phyloP scores from a whole-genome alignment of 75 land plant species.

The Chamaecyparis obtusa region DNA sequence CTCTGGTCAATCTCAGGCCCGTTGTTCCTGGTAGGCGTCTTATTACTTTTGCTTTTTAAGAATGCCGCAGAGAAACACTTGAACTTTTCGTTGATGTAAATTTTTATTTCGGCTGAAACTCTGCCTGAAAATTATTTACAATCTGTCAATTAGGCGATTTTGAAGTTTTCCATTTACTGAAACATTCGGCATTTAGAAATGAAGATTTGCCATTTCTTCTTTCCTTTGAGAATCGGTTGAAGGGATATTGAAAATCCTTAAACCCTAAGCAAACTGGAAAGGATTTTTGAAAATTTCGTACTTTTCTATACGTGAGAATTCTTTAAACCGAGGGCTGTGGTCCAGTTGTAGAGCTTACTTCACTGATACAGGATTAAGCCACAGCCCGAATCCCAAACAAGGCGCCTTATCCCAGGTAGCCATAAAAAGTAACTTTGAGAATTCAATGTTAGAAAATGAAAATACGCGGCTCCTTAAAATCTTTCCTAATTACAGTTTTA shows the following conservation, averaged over 20 bases:
- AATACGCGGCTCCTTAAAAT: background rate
- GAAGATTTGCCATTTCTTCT: background rate
- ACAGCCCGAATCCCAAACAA: background rate
- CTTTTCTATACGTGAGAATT: background rate
- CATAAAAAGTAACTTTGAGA: too few species aligned
- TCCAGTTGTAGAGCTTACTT: background rate
- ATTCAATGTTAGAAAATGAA: background rate
- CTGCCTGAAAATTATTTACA: background rate
- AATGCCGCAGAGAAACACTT: background rate
- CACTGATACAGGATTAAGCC: background rate
- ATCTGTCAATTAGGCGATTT: background rate
- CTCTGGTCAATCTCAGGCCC: constrained; percentile 82
- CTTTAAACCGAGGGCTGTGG: background rate
- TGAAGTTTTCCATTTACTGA: background rate
- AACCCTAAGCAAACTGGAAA: background rate
- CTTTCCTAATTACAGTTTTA: background rate
- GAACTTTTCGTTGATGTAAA: background rate
- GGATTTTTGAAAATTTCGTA: background rate
- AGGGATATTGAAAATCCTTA: background rate
- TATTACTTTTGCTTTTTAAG: background rate
- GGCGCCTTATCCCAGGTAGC: background rate
- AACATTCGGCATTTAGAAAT: background rate
- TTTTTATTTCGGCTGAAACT: background rate
- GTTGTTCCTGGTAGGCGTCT: constrained; percentile 69
- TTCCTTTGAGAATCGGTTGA: background rate